Percentiles rank a stretch among this genome's conserved stretches.
These are phyloP conservation scores for Onygenales sp. DNA, from an alignment of 2,329 filamentous ascomycete species.

Conservation along the genomic window DNA sequence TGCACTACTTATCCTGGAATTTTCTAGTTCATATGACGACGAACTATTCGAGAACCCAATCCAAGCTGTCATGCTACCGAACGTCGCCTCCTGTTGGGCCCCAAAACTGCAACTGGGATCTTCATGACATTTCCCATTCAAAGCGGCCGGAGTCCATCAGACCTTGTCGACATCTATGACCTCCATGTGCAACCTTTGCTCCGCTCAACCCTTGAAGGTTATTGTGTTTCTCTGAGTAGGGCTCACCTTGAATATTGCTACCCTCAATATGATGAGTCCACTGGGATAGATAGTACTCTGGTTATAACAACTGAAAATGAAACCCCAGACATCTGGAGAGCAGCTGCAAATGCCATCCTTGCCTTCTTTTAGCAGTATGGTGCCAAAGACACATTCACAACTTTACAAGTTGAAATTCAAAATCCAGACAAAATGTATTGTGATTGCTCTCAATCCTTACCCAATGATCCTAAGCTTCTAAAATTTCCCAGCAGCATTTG, in stretches of 20 bases:
- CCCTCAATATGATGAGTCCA: background rate
- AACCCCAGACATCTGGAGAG: background rate
- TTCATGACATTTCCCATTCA: background rate
- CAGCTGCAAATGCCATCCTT: background rate
- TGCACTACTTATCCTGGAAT: too few relatives aligned
- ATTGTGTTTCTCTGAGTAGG: background rate
- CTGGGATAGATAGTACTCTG: background rate
- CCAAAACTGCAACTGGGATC: background rate
- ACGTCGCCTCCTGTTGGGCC: too few relatives aligned
- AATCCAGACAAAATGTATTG: background rate
- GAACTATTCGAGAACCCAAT: too few relatives aligned
- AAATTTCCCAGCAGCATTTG: background rate
- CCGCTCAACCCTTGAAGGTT: background rate
- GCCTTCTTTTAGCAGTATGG: background rate
- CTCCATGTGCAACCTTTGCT: background rate
- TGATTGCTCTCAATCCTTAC: background rate
- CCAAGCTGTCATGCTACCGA: too few relatives aligned
- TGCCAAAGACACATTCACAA: background rate
- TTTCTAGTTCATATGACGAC: too few relatives aligned
- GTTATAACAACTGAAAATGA: background rate
- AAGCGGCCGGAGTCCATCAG: background rate
- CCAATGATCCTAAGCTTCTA: background rate
- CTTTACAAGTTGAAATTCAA: background rate
- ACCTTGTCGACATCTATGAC: background rate
- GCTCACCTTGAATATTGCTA: background rate